Evolutionary conservation across 2,329 filamentous ascomycete species (phyloP).

Genomic region (Apiospora arundinis): DNA sequence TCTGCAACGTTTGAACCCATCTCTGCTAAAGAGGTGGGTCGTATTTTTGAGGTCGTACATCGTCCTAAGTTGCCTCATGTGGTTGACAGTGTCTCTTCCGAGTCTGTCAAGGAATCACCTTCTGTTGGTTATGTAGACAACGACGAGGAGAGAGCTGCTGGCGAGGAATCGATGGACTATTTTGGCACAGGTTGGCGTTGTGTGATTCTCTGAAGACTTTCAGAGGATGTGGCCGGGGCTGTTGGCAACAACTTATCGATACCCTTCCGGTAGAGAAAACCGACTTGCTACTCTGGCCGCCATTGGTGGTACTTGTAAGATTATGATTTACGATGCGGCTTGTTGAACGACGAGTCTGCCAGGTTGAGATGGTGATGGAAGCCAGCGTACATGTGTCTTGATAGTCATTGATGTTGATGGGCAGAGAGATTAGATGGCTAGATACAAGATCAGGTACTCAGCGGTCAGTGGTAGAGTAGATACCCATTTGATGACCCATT

Average conservation of each 20-base stretch:
- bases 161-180: not conserved
- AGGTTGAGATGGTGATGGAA: not conserved
- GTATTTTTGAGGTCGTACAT: not conserved
- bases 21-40: not conserved
- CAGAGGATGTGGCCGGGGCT: not conserved
- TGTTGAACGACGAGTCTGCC: not conserved
- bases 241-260: not conserved
- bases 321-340: not conserved
- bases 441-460: not conserved
- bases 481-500: not conserved
- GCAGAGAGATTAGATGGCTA: not conserved
- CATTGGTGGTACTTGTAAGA: not conserved
- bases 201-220: not conserved
- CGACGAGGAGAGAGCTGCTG: not conserved
- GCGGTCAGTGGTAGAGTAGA: conserved; percentile 9
- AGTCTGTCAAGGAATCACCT: not conserved
- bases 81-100: not conserved
- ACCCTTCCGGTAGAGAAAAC: not conserved
- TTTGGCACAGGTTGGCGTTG: not conserved
- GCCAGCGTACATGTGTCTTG: not conserved
- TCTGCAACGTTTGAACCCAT: not conserved
- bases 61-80: not conserved
- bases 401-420: not conserved
- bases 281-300: not conserved
- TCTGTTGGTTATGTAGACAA: not conserved